phyloP scores from a whole-genome alignment of 2,329 filamentous ascomycete species.

The Colletotrichum magnum region DNA sequence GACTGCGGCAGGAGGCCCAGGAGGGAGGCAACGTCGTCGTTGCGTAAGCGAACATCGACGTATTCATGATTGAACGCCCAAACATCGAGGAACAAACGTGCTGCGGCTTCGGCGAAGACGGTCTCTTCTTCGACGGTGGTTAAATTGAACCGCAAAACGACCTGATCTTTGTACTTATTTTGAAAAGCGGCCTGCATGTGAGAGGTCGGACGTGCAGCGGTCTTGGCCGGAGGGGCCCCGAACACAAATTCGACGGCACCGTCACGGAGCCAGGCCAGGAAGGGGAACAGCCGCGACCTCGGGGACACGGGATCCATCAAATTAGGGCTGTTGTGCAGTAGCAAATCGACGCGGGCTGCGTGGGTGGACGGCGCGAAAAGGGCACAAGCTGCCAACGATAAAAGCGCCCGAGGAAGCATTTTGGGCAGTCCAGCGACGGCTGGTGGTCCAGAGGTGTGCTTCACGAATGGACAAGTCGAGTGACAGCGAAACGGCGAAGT shows the following conservation, averaged over 20 bases:
- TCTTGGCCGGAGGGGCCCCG: slow-evolving; percentile 57
- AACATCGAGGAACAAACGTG: slow-evolving; percentile 86
- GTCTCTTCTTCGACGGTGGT: slow-evolving; percentile 76
- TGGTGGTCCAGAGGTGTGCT: background rate
- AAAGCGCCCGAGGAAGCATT: slow-evolving; percentile 31
- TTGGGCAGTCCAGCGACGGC: background rate
- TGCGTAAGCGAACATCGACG: slow-evolving; percentile 86
- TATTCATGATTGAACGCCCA: slow-evolving; percentile 88
- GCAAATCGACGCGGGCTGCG: slow-evolving; percentile 48
- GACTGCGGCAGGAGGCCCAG: slow-evolving; percentile 83
- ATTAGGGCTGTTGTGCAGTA: slow-evolving; percentile 40
- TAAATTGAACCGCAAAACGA: slow-evolving; percentile 92
- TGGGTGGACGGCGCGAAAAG: slow-evolving; percentile 46
- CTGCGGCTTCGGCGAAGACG: slow-evolving; percentile 79
- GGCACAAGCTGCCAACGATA: slow-evolving; percentile 20
- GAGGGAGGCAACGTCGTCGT: slow-evolving; percentile 83
- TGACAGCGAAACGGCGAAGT: no score
- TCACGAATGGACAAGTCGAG: background rate
- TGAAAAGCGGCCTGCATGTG: slow-evolving; percentile 63
- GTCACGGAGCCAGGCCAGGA: slow-evolving; percentile 66
- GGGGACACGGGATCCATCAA: slow-evolving; percentile 21
- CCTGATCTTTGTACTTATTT: slow-evolving; percentile 78
- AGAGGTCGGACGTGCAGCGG: slow-evolving; percentile 45
- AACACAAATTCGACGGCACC: slow-evolving; percentile 65
- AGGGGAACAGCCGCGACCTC: slow-evolving; percentile 56